Conservation (phyloP, 768 basidiomycete genomes). For the Rubroboletus satanas region DNA sequence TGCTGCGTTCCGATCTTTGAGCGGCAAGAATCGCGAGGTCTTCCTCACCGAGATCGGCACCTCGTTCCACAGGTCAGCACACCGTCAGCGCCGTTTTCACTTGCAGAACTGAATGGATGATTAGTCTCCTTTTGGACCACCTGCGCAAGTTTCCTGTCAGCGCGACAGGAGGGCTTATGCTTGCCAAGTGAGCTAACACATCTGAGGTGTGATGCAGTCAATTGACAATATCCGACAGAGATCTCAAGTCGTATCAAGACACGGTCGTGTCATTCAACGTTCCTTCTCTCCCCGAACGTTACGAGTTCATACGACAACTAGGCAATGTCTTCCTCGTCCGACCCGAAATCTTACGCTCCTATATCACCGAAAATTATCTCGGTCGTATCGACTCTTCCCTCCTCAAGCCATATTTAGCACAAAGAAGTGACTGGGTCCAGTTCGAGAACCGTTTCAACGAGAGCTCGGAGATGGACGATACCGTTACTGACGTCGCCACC, state of each 20-base stretch:
- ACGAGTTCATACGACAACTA: constrained; percentile 96
- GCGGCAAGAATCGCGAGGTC: constrained; percentile 88
- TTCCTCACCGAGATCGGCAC: constrained; percentile 94
- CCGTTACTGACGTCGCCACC: constrained; percentile 36
- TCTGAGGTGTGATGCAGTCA: not conserved
- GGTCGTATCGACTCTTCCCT: constrained; percentile 85
- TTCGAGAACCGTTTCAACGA: constrained; percentile 82
- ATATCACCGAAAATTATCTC: constrained; percentile 91
- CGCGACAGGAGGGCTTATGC: constrained; percentile 94
- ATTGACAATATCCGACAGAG: constrained; percentile 45
- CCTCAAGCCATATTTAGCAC: constrained; percentile 85
- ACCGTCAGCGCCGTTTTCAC: not conserved
- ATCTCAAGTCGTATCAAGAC: constrained; percentile 96
- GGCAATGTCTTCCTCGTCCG: constrained; percentile 96
- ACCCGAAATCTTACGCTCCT: constrained; percentile 91
- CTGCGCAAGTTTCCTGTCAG: constrained; percentile 95
- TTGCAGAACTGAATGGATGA: constrained; percentile 8
- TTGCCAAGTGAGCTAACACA: constrained; percentile 79
- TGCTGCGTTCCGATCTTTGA: constrained; percentile 67
- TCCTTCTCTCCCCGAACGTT: constrained; percentile 84
- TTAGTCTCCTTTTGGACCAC: constrained; percentile 87
- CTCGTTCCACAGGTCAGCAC: constrained; percentile 78
- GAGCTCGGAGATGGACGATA: constrained; percentile 41
- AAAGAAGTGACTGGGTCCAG: constrained; percentile 87
- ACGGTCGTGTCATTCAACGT: constrained; percentile 78